Percentiles rank a stretch among this genome's conserved stretches.
Conservation (phyloP, 371 early-diverging fungal species). For the Mucor velutinosus region DNA sequence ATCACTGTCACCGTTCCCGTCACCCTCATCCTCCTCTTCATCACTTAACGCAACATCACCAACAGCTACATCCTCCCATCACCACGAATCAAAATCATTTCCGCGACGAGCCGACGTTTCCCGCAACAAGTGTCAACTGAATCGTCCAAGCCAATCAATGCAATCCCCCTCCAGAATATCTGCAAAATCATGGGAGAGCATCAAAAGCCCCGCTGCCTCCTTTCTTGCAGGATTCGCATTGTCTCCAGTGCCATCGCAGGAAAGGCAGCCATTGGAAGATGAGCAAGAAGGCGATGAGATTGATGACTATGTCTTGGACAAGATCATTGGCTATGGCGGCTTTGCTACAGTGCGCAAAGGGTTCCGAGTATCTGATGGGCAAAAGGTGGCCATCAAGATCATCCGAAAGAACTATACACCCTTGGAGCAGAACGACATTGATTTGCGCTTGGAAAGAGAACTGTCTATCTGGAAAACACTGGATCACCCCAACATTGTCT, state of each 20-base stretch:
- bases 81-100: conserved; percentile 10
- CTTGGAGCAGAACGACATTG: conserved; percentile 1
- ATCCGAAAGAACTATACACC: conserved; percentile 26
- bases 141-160: conserved; percentile 12
- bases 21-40: conserved; percentile 34
- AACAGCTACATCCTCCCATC: background rate
- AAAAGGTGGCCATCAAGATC: conserved; percentile 57
- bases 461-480: conserved; percentile 66
- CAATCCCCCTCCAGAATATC: conserved; percentile 25
- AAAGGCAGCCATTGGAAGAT: conserved; percentile 6
- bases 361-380: conserved; percentile 30
- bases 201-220: conserved; percentile 61
- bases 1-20: conserved; percentile 20
- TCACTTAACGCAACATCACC: conserved; percentile 5
- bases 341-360: conserved; percentile 70
- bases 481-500: conserved; percentile 66
- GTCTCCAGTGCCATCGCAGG: conserved; percentile 21
- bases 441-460: conserved; percentile 49
- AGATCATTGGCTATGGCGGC: conserved; percentile 62
- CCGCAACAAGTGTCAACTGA: conserved; percentile 28
- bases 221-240: conserved; percentile 57
- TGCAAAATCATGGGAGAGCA: conserved; percentile 47
- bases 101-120: conserved; percentile 10
- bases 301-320: conserved; percentile 61
- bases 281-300: conserved; percentile 69